phyloP scores from a whole-genome alignment of 495 filamentous ascomycete genomes.

The Melanomma pulvis-pyrius region DNA sequence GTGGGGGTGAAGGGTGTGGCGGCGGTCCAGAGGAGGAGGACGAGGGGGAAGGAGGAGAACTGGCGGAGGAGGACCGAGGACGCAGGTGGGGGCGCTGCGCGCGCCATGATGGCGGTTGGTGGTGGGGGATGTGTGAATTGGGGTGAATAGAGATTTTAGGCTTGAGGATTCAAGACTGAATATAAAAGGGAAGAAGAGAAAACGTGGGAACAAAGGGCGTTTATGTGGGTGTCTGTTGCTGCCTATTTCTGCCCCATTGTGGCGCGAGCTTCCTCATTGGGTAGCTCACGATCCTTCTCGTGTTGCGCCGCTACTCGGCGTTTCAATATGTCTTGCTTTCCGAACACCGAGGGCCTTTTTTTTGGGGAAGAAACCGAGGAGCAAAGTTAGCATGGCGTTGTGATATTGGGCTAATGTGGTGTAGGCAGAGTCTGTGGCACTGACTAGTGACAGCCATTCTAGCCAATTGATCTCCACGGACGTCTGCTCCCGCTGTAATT shows the following conservation, averaged over 20 bases:
- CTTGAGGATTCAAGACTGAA: not conserved
- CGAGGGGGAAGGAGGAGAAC: slow-evolving; percentile 3
- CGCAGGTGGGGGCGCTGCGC: not conserved
- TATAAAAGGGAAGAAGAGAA: not conserved
- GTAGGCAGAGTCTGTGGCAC: too few relatives aligned
- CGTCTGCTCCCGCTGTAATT: too few relatives aligned
- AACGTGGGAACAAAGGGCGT: not conserved
- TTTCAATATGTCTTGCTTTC: not conserved
- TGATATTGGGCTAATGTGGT: not conserved
- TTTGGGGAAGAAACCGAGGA: not conserved
- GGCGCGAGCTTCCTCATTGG: not conserved
- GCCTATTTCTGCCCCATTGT: not conserved
- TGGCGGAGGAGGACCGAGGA: slow-evolving; percentile 1
- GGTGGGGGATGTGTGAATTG: not conserved
- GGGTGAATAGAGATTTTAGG: not conserved
- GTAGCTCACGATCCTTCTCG: not conserved
- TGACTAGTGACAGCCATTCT: too few relatives aligned
- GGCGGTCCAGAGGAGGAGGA: slow-evolving; percentile 14
- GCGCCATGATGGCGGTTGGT: not conserved
- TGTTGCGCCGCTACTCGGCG: not conserved
- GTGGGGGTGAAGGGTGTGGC: slow-evolving; percentile 11
- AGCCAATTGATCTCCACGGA: too few relatives aligned
- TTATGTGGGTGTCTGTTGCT: slow-evolving; percentile 16
- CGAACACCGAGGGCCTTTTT: not conserved
- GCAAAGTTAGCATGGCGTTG: not conserved